Conservation (phyloP, 805 yeast species). For the Starmerella stellata region DNA sequence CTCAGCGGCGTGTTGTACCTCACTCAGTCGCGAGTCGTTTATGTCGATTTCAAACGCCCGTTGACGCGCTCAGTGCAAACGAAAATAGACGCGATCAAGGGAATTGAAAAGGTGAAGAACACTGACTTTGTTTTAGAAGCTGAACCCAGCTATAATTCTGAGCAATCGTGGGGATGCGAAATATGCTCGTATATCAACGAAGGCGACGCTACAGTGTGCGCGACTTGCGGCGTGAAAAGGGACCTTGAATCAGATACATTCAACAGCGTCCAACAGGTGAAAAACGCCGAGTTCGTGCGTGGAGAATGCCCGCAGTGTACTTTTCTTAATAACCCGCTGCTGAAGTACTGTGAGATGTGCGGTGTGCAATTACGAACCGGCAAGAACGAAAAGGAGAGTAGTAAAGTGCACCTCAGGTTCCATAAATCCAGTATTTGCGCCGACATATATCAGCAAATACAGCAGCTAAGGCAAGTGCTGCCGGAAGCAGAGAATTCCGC, state of each 20-base stretch:
- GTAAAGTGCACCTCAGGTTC: conserved; percentile 31
- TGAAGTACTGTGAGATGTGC: conserved; percentile 72
- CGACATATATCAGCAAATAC: conserved; percentile 29
- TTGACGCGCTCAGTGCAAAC: conserved; percentile 21
- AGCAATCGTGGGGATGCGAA: conserved; percentile 60
- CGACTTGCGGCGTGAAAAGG: conserved; percentile 44
- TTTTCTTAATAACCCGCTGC: conserved; percentile 63
- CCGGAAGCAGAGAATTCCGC: no score
- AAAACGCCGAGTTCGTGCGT: not conserved
- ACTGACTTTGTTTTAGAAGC: conserved; percentile 27
- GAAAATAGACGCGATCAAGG: not conserved
- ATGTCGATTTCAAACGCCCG: conserved; percentile 31
- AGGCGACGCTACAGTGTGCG: conserved; percentile 31
- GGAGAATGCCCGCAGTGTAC: conserved; percentile 46
- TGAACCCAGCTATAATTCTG: conserved; percentile 1
- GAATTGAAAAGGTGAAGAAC: conserved; percentile 44
- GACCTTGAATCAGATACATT: conserved; percentile 24
- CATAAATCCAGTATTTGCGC: conserved; percentile 46
- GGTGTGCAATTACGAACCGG: conserved; percentile 34
- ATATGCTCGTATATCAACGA: conserved; percentile 62
- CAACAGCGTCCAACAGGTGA: conserved; percentile 12
- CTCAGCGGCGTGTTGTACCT: conserved; percentile 63
- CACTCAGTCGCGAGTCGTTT: conserved; percentile 56
- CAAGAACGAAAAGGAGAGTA: conserved; percentile 15
- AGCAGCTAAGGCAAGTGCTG: conserved; percentile 1